Percentiles rank a stretch among this genome's conserved stretches.
Conservation (phyloP, 768 basidiomycete genomes). For the Nidula microcarpa region DNA sequence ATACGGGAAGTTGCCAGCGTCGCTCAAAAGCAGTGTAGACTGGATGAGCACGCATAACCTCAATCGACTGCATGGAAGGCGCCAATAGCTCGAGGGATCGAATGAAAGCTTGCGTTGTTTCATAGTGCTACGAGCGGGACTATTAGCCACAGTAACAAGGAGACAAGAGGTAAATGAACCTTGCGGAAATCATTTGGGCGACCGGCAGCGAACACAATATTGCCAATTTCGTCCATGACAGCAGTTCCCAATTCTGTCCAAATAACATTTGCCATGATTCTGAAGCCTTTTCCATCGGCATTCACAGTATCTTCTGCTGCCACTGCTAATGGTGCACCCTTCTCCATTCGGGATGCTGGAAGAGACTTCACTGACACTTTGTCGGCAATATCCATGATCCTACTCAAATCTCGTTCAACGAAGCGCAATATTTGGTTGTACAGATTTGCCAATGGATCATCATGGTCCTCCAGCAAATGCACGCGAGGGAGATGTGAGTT, state of each 20-base stretch:
- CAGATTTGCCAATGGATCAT: constrained; percentile 68
- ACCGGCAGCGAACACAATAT: constrained; percentile 85
- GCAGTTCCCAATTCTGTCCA: constrained; percentile 83
- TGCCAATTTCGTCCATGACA: constrained; percentile 83
- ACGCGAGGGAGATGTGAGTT: constrained; percentile 31
- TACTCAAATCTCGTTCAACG: constrained; percentile 68
- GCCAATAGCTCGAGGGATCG: constrained; percentile 78
- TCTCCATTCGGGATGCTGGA: constrained; percentile 5
- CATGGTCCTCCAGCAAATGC: constrained; percentile 60
- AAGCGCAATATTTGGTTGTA: constrained; percentile 84
- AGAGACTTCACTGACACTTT: constrained; percentile 38
- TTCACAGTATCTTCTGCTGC: neutral
- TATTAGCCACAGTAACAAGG: constrained; percentile 2
- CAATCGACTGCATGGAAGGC: constrained; percentile 68
- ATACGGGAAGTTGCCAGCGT: constrained; percentile 95
- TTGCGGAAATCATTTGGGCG: constrained; percentile 86
- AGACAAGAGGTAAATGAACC: constrained; percentile 36
- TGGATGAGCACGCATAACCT: constrained; percentile 69
- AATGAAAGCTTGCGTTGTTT: constrained; percentile 80
- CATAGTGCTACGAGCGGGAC: constrained; percentile 61
- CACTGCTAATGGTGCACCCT: neutral
- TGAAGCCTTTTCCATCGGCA: constrained; percentile 48
- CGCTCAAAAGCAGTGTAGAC: constrained; percentile 71
- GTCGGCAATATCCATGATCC: constrained; percentile 77
- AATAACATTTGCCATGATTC: constrained; percentile 84